These are phyloP conservation scores for Sporothrix dimorphospora DNA, from an alignment of 2,329 filamentous ascomycete species.

Conservation along the genomic window DNA sequence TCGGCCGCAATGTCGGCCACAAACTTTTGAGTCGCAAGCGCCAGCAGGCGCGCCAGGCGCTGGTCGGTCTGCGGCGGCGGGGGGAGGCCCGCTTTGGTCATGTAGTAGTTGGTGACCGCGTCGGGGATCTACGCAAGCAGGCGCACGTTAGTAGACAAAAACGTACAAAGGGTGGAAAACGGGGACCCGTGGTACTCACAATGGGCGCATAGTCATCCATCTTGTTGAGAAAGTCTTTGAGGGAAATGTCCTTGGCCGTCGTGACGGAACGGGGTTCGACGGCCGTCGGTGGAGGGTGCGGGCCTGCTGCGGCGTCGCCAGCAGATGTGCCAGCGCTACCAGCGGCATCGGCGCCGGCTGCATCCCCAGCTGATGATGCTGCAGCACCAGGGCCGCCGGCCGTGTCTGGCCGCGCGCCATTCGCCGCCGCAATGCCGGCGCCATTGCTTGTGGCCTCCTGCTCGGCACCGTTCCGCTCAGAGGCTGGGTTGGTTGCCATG, in stretches of 20 bases:
- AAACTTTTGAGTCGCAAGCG: conserved; percentile 98
- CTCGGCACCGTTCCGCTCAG: conserved; percentile 19
- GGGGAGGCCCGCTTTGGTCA: conserved; percentile 91
- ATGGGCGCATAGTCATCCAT: conserved; percentile 99
- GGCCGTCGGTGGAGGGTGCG: not conserved
- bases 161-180: not conserved
- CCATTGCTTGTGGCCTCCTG: conserved; percentile 30
- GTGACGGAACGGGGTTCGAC: conserved; percentile 27
- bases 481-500: conserved; percentile 30
- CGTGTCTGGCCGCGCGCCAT: conserved; percentile 15
- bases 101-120: conserved; percentile 96
- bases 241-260: conserved; percentile 85
- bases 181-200: conserved; percentile 57
- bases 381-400: not conserved
- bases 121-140: conserved; percentile 77
- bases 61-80: conserved; percentile 89
- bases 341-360: not conserved
- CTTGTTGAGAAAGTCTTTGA: conserved; percentile 90
- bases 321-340: conserved; percentile 1
- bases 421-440: conserved; percentile 9
- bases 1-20: conserved; percentile 96
- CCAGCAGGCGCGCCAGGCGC: conserved; percentile 87
- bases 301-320: not conserved
- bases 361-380: not conserved
- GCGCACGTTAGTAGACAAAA: not conserved